Base-by-base conservation (phyloP, 441 rosid species). In the Syzygium syzygioides region DNA sequence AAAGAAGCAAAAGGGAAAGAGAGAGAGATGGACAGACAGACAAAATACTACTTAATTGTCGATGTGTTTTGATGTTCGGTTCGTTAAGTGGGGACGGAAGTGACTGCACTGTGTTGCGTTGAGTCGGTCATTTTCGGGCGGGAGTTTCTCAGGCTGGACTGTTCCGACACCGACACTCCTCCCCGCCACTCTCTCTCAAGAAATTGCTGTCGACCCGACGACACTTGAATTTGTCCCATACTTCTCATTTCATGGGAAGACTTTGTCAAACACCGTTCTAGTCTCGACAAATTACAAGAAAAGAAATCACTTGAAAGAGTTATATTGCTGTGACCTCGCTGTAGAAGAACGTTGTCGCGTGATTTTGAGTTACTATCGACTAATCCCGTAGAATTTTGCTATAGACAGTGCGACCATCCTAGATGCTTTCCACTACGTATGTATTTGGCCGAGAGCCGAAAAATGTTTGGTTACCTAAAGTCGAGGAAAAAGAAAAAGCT, bases 301-400 rank as follows among this genome's bases (percentile, higher is more conserved):
- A 34, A 2, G 0, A 68, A 34, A 34, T 68, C 48, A 34, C 26
- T 3, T 19, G 28, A 68, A 68, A 34, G 14, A 34, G 1, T 9
- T 3, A 34, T 19, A 3, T 0, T 68, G 41, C 1, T 2, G 0
- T 23, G 3, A 12, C 0, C n/a, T 23, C 17, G 1, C 7, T 5
- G 1, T 19, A 20, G 37, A 4, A 37, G 13, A 37, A 5, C 1
- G 1, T 1, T 1, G 5, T 0, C 0, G 5, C 5, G 1, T 76
- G n/a, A 37, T 76, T 23, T 71, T 11, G 80, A 34, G n/a, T 12
- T 4, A 62, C 32, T 1, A 20, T 23, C 14, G 26, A 10, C 15
- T 34, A 23, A 68, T 34, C 48, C 79, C 10, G 37, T 34, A 8
- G 26, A 5, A 68, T 34, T 68, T 66, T 68, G 26, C 14, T 2